phyloP scores from a whole-genome alignment of 2,329 filamentous ascomycete species.

The Hirsutella thompsonii region DNA sequence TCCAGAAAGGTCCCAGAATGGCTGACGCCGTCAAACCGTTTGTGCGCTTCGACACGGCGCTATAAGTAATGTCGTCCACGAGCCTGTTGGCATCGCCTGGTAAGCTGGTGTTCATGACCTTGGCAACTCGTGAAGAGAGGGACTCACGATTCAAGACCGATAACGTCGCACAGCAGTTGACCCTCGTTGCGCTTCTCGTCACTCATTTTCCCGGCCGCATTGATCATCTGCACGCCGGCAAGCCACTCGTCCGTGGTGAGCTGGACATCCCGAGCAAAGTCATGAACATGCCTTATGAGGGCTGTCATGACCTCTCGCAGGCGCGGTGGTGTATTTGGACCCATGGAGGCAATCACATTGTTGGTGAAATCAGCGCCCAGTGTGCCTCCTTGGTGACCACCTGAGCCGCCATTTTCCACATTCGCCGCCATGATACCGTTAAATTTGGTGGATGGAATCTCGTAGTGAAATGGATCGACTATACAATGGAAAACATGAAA shows the following conservation, averaged over 20 bases:
- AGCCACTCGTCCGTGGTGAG: slow-evolving; percentile 75
- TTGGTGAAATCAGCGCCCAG: slow-evolving; percentile 49
- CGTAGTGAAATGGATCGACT: no score
- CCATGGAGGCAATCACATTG: slow-evolving; percentile 60
- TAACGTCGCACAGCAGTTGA: slow-evolving; percentile 58
- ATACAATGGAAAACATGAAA: no score
- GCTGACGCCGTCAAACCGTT: slow-evolving; percentile 55
- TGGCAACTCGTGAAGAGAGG: no score
- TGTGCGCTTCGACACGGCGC: slow-evolving; percentile 28
- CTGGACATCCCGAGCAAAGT: slow-evolving; percentile 68
- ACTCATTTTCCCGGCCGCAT: slow-evolving; percentile 55
- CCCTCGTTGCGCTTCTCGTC: slow-evolving; percentile 59
- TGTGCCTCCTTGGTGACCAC: slow-evolving; percentile 6
- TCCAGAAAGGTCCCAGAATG: slow-evolving; percentile 79
- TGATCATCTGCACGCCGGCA: slow-evolving; percentile 46
- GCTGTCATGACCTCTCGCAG: slow-evolving; percentile 54
- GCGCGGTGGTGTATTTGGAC: slow-evolving; percentile 56
- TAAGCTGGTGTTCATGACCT: no score
- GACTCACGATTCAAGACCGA: slow-evolving; percentile 55
- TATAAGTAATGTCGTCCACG: slow-evolving; percentile 72
- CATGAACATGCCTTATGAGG: slow-evolving; percentile 64
- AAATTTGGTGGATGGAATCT: no score
- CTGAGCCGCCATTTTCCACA: not conserved
- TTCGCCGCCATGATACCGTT: not conserved
- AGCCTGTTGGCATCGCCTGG: no score